Evolutionary conservation across 2,329 filamentous ascomycete genomes (phyloP), one percentile per base, ranked within the genome.

Genomic region (Paecilomyces formosus): DNA sequence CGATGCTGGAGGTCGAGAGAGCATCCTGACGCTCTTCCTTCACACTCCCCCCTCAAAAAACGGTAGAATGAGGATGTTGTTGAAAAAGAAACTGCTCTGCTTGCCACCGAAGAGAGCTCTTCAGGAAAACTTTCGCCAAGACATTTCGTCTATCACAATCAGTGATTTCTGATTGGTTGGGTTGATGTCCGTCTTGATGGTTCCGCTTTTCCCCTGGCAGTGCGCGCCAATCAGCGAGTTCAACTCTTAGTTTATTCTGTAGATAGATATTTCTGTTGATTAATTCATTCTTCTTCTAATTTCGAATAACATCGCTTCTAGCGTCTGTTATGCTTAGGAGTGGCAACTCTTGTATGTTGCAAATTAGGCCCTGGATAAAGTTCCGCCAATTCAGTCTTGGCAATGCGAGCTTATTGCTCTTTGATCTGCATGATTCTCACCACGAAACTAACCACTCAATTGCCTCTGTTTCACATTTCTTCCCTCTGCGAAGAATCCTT

Each of bases 1-100:
- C 39, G 66, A 64, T 53, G 69, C 64, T 52, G 70, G 67, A 61
- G 65, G 65, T 62, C 66, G 65, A 57, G 72, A 69, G 54, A 75
- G 60, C 74, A 77, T 77, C 52, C 39, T 72, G 55, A 58, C 28
- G 21, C 57, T 55, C 60, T 58, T 63, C 64, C 61, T 58, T 64
- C 63, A 61, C 57, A 53, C 49, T 54, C 33, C 53, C 24, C 24
- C 24, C n/a, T n/a, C 24, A 26, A 28, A 53, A 13, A 30, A 31
- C 18, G 13, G 54, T 49, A 12, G 1, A 13, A 31, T 49, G 18
- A 24, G 50, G 53, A 54, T 54, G 53, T 52, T 53, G 58, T 58
- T 50, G 57, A 55, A 60, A 61, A 56, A 26, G 57, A 28, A 60
- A 31, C 30, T 58, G 12, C 26, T 22, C 50, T 52, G 22, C 22